Conservation (phyloP, 257 asterid species). For the Solanum tacnaense region DNA sequence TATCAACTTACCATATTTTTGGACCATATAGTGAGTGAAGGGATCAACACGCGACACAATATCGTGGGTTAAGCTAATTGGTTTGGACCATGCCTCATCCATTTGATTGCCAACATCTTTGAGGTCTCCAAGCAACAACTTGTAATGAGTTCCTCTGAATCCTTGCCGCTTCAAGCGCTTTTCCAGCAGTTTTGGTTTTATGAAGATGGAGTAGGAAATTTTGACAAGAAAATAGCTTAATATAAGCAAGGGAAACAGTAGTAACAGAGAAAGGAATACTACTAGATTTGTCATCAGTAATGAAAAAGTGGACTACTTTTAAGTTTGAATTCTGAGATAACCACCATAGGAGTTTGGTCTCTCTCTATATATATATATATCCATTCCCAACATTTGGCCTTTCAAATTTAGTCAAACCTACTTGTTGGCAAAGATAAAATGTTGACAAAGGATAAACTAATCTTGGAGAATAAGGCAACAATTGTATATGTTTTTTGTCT, state of each 20-base stretch:
- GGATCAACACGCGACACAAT: slow-evolving; percentile 40
- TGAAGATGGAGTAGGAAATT: slow-evolving; percentile 19
- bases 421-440: background rate
- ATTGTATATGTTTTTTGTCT: background rate
- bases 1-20: slow-evolving; percentile 26
- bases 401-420: background rate
- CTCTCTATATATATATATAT: background rate
- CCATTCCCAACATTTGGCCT: background rate
- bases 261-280: slow-evolving; percentile 5
- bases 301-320: background rate
- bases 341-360: background rate
- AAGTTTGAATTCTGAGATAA: background rate
- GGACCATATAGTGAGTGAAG: slow-evolving; percentile 22
- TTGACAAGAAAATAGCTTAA: slow-evolving; percentile 10
- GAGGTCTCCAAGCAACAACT: slow-evolving; percentile 29
- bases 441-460: background rate
- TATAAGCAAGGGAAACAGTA: slow-evolving; percentile 2
- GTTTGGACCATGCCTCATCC: slow-evolving; percentile 41
- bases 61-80: slow-evolving; percentile 35
- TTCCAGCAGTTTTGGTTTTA: slow-evolving; percentile 38
- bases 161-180: slow-evolving; percentile 30
- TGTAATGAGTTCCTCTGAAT: slow-evolving; percentile 34
- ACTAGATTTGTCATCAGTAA: slow-evolving; percentile 17
- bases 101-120: slow-evolving; percentile 22
- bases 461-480: background rate